A percentile compares a stretch with the other conserved stretches of the same genome.
Evolutionary conservation across 257 asterid species (phyloP).

Genomic region (Anisodus acutangulus): DNA sequence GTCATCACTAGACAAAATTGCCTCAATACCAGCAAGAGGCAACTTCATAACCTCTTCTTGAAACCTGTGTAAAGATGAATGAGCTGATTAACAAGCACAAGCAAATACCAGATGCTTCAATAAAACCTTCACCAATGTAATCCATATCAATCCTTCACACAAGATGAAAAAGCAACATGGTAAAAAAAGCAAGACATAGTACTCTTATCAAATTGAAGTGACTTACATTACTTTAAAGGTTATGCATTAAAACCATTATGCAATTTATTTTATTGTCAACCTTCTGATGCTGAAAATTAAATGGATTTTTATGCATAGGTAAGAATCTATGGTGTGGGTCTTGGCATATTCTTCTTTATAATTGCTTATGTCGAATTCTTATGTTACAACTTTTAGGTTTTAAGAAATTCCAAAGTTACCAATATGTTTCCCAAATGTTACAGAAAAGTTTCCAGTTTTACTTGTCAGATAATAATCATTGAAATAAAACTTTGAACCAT

Average conservation of each 20-base stretch:
- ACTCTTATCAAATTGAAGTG: not conserved
- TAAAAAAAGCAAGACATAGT: not conserved
- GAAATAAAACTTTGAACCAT: not conserved
- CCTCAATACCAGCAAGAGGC: conserved; percentile 45
- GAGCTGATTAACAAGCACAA: conserved; percentile 23
- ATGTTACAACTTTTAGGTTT: not conserved
- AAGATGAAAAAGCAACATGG: not conserved
- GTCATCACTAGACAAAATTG: conserved; percentile 40
- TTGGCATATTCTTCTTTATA: conserved; percentile 11
- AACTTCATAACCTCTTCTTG: conserved; percentile 39
- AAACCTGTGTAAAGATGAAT: conserved; percentile 33
- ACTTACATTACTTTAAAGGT: not conserved
- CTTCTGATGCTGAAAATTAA: not conserved
- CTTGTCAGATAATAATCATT: not conserved
- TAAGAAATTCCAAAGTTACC: not conserved
- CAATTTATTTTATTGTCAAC: not conserved
- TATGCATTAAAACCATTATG: not conserved
- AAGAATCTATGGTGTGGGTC: not conserved
- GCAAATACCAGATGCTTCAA: not conserved
- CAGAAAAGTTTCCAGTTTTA: not conserved
- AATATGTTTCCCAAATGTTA: not conserved
- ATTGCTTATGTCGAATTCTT: not conserved
- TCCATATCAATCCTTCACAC: not conserved
- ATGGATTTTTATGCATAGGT: not conserved
- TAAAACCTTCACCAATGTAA: not conserved